Base-by-base conservation (phyloP, 208 protist species). In the Kentomonas sorsogonicus region DNA sequence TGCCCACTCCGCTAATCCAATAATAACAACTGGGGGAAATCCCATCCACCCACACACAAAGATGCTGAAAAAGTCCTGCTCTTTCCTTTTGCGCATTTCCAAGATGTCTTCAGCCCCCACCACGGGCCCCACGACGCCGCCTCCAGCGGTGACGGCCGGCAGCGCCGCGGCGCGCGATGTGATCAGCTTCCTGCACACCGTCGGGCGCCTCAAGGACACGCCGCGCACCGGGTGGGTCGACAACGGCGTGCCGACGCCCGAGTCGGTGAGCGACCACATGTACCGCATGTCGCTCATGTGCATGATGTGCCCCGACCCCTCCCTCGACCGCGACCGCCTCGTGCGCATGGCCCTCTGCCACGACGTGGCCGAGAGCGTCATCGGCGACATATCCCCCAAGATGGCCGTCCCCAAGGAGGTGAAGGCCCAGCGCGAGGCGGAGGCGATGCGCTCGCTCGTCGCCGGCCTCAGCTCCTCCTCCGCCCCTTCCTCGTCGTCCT, bases 251-350 rank as follows among this genome's bases (percentile, higher is more conserved):
- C 66, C 66, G 3, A 64, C 51, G 0, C 77, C 83, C 2, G 89
- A 97, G 72, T 91, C 86, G 5, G 65, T 97, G 33, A 87, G 84
- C 15, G 85, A 91, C 55, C 91, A 97, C 77, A 97, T 97, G 91
- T 95, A 95, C 68, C 82, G 91, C 59, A 92, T 89, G 75, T 79
- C 80, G 2, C 72, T 97, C 15, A 80, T 95, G 73, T 91, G 79
- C 58, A 94, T 97, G 89, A 86, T 97, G 78, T 94, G 82, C 56
- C 84, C 84, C 27, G 85, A 93, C 65, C 55, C 47, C 20, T 58
- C 69, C 13, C 67, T 97, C 11, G 60, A 95, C 56, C 70, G 67
- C n/a, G 55, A 90, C 41, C 60, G 63, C 33, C 74, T 94, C 63
- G 81, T 95, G 16, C 67, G 70, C n/a, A 93, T 97, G 89, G 84